These are phyloP conservation scores for Ichthyophthirius multifiliis DNA, from an alignment of 169 alveolate species.

Conservation along the genomic window DNA sequence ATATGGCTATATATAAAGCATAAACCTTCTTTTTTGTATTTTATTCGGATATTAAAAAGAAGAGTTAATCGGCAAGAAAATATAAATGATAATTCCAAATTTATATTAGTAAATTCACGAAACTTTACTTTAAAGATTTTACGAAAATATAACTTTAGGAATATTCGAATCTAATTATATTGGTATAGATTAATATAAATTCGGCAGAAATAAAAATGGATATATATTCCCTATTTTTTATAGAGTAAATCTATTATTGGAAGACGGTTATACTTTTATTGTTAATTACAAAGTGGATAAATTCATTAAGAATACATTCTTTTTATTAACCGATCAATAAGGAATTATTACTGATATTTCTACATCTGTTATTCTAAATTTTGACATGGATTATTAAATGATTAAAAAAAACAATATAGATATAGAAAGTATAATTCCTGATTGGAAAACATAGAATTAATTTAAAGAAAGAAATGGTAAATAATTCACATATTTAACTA, in stretches of 20 bases:
- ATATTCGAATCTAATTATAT: not conserved
- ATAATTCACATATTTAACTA: not conserved
- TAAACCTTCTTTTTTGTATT: not conserved
- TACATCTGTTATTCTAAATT: not conserved
- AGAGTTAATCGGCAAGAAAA: not conserved
- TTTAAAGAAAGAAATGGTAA: not conserved
- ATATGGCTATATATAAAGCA: not conserved
- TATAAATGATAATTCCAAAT: not conserved
- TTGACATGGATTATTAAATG: not conserved
- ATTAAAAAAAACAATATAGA: not conserved
- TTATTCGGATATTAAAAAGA: not conserved
- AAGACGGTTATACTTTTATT: not conserved
- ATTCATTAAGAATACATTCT: not conserved
- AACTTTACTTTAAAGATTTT: not conserved
- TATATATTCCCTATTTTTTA: not conserved
- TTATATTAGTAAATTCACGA: not conserved
- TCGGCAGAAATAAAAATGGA: not conserved
- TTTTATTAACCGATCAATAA: not conserved
- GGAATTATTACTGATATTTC: not conserved
- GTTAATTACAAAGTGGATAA: not conserved
- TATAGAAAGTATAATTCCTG: not conserved
- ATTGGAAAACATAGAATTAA: not conserved
- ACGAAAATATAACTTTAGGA: not conserved
- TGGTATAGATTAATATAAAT: not conserved
- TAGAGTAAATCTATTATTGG: not conserved